These are phyloP conservation scores for Cladosporium halotolerans DNA, from an alignment of 2,329 filamentous ascomycete species.

Conservation along the genomic window DNA sequence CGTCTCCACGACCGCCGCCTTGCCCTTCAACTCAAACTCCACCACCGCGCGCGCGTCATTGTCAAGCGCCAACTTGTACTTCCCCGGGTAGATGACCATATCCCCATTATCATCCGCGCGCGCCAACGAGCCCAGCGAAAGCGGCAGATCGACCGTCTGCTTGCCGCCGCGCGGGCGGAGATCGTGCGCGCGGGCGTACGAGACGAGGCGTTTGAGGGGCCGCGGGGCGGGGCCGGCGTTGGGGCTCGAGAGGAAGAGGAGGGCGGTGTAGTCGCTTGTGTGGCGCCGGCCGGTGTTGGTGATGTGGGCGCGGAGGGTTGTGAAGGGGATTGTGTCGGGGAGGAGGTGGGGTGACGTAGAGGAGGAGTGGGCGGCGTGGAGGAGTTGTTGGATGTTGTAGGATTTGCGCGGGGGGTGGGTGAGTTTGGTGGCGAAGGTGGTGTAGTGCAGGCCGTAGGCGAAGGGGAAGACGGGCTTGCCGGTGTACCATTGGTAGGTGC, in stretches of 20 bases:
- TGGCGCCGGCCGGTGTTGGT: slow-evolving; percentile 31
- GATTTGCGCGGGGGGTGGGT: slow-evolving; percentile 13
- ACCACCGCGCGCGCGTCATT: slow-evolving; percentile 31
- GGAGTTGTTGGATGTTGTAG: slow-evolving; percentile 32
- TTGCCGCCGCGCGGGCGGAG: slow-evolving; percentile 11
- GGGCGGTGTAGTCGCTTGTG: slow-evolving; percentile 36
- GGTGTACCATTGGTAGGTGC: slow-evolving; percentile 41
- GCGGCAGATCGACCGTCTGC: slow-evolving; percentile 27
- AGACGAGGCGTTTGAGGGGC: slow-evolving; percentile 38
- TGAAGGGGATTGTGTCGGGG: slow-evolving; percentile 2
- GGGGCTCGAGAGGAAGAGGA: slow-evolving; percentile 35
- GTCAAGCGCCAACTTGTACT: slow-evolving; percentile 37
- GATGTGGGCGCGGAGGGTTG: slow-evolving; percentile 31
- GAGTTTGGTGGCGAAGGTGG: slow-evolving; percentile 30
- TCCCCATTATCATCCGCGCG: slow-evolving; percentile 34
- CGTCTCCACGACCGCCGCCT: slow-evolving; percentile 7
- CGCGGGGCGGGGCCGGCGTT: slow-evolving; percentile 36
- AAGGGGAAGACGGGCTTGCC: slow-evolving; percentile 37
- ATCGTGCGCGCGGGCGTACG: slow-evolving; percentile 18
- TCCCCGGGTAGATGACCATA: slow-evolving; percentile 37
- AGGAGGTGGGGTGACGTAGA: background rate
- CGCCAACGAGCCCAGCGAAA: slow-evolving; percentile 35
- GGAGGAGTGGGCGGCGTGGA: slow-evolving; percentile 13
- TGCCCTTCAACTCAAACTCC: slow-evolving; percentile 15
- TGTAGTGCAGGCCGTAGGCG: slow-evolving; percentile 41